phyloP scores from a whole-genome alignment of 2,329 filamentous ascomycete species.

The Diaporthe citrichinensis region DNA sequence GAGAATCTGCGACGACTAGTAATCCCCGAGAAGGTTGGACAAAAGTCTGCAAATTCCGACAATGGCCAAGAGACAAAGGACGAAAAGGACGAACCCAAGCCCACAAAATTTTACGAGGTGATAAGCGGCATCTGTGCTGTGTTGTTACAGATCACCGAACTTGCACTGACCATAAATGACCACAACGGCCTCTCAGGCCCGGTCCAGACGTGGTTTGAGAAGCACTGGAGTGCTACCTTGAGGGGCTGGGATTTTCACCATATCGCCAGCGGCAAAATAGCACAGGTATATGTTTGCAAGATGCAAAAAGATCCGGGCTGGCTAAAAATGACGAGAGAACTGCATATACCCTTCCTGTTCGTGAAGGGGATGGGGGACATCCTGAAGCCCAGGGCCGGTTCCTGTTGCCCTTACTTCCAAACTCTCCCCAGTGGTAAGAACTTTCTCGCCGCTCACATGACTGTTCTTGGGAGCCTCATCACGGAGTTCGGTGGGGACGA shows the following conservation, averaged over 20 bases:
- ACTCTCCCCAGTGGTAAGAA: not conserved
- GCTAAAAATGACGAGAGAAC: not conserved
- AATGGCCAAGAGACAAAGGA: no score
- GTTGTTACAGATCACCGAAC: rapidly evolving
- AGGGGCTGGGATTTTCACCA: not conserved
- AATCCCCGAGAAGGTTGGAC: no score
- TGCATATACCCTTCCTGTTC: not conserved
- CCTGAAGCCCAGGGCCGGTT: not conserved
- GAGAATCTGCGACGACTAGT: no score
- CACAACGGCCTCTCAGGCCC: not conserved
- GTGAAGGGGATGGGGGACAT: not conserved
- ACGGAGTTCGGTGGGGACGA: not conserved
- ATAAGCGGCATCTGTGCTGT: not conserved
- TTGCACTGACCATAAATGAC: not conserved
- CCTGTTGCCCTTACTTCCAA: not conserved
- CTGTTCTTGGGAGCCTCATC: not conserved
- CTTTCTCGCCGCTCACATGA: not conserved
- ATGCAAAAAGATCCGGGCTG: not conserved
- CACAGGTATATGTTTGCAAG: not conserved
- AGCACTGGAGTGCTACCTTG: not conserved
- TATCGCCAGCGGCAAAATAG: not conserved
- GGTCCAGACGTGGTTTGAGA: not conserved
- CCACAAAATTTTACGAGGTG: no score
- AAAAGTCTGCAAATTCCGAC: no score
- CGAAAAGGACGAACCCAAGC: no score